Conservation (phyloP, 441 rosid species). For the Croton setiger region DNA sequence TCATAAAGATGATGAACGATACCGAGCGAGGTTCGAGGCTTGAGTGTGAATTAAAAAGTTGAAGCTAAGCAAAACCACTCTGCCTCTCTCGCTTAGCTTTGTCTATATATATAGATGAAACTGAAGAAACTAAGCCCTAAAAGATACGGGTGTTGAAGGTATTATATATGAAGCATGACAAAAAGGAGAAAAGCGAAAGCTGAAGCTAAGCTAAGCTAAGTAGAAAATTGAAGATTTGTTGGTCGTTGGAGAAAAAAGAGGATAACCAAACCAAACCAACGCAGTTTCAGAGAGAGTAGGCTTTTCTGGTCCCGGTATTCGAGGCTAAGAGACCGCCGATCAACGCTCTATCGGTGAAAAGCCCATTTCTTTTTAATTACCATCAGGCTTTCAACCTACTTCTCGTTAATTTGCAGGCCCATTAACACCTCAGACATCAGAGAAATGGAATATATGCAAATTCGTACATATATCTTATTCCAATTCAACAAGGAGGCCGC, state of each 20-base stretch:
- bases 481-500: no score
- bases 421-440: no score
- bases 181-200: not conserved
- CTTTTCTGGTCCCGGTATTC: not conserved
- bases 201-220: not conserved
- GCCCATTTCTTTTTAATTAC: not conserved
- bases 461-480: no score
- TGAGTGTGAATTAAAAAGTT: conserved; percentile 4
- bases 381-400: not conserved
- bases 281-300: not conserved
- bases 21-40: not conserved
- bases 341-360: not conserved
- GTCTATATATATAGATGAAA: not conserved
- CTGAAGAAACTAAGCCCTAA: not conserved
- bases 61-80: not conserved
- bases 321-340: not conserved
- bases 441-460: no score
- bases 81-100: conserved; percentile 1
- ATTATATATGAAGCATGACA: not conserved
- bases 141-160: not conserved
- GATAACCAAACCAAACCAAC: not conserved
- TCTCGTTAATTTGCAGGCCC: no score
- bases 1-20: not conserved
- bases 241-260: conserved; percentile 11
- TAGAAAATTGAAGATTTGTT: not conserved